Evolutionary conservation across 192 early-diverging fungal species (phyloP), one percentile per base, ranked within the genome.

Genomic region (Glomus cerebriforme): DNA sequence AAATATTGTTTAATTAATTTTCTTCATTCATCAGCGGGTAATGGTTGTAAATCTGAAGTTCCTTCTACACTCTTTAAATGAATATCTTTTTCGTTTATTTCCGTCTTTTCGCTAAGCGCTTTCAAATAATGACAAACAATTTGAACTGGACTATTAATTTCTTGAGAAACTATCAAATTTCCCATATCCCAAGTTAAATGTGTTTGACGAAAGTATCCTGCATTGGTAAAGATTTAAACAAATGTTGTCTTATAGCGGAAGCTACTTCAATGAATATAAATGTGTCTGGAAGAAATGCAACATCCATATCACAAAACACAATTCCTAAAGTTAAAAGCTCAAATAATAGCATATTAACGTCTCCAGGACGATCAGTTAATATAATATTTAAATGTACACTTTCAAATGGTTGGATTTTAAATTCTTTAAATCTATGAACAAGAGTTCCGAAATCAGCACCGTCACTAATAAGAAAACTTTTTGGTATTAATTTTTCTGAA

Each of bases 341-440:
- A 79, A 79, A 79, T 8, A 79, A 49, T 29, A 79, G 60, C 47
- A 73, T 79, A 47, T 79, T 79, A 24, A 79, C 60, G 2, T 79
- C 70, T 22, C 29, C 58, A 27, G 58, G 59, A 79, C 62, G 12
- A 54, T 72, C 49, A 43, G 69, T 70, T 22, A 39, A 71, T 29
- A 71, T 29, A 31, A 79, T 79, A 43, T 68, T 72, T 35, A 79
- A 17, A 62, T 79, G 79, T 45, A 79, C 63, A 65, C 79, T 72
- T 62, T 79, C 79, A 35, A 62, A 9, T 49, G 12, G 22, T 31
- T 47, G 59, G 34, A 78, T 15, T 17, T 71, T 67, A 59, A 27
- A 59, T 26, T 79, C 60, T 59, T 79, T 62, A 5, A 79, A 64
- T 67, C 26, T 70, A 19, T 66, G 54, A 31, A 73, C 34, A 19